These are phyloP conservation scores for Trichoderma sp. DNA, from an alignment of 2,329 filamentous ascomycete species.

Conservation along the genomic window DNA sequence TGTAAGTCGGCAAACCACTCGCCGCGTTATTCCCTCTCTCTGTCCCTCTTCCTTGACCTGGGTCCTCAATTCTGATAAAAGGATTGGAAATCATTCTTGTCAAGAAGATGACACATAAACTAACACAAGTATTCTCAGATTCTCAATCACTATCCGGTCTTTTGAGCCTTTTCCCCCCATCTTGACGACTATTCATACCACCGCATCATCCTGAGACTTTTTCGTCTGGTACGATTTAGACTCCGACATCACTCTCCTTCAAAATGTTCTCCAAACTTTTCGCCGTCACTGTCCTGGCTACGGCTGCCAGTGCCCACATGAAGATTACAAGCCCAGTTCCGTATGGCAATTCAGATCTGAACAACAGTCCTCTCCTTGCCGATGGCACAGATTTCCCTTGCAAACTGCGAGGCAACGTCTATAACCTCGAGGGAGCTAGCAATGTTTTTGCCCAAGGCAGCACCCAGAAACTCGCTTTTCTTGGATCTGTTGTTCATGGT, in stretches of 20 bases:
- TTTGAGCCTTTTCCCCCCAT: conserved; percentile 8
- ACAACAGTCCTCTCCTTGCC: conserved; percentile 65
- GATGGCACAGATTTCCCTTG: conserved; percentile 77
- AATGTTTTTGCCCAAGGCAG: conserved; percentile 59
- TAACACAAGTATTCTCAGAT: neutral
- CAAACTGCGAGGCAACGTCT: conserved; percentile 63
- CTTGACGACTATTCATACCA: conserved; percentile 36
- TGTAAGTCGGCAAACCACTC: conserved; percentile 9
- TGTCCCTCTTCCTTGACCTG: neutral
- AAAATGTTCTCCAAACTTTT: conserved; percentile 56
- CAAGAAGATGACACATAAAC: neutral
- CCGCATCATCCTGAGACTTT: conserved; percentile 26
- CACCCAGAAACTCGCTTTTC: conserved; percentile 58
- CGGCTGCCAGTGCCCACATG: conserved; percentile 73
- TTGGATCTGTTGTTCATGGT: conserved; percentile 76
- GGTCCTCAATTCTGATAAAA: neutral
- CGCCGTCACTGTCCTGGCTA: conserved; percentile 57
- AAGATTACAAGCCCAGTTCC: conserved; percentile 69
- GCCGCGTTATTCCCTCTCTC: neutral
- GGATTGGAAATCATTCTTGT: neutral
- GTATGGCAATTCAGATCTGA: conserved; percentile 45
- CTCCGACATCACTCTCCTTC: conserved; percentile 32
- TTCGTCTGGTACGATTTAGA: conserved; percentile 38
- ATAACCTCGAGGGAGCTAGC: conserved; percentile 48
- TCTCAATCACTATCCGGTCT: conserved; percentile 12